Base-by-base conservation (phyloP, 106 monocot genomes). In the Posidonia australis region DNA sequence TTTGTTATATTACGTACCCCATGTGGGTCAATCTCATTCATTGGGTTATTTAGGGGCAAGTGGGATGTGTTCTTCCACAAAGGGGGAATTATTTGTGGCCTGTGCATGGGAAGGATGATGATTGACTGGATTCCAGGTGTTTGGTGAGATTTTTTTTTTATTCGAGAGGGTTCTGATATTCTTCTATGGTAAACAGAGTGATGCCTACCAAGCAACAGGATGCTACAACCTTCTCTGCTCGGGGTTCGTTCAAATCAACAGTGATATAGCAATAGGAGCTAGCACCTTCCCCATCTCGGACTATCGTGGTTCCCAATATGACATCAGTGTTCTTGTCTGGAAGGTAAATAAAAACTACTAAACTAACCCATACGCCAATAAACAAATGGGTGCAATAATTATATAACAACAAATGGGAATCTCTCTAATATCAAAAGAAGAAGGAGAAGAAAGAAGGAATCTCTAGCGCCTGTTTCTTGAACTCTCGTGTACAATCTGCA, bases 201-300 rank as follows among this genome's bases (percentile, higher is more conserved):
- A 87, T 67, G 78, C 80, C 19, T 83, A 87, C 62, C 83, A 83
- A 75, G 82, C 80, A 32, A 87, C 83, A 46, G 79, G 83, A 9
- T 87, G 83, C 75, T 87, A 87, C 78, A 87, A 87, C 69, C 68
- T 87, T 20, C 77, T 83, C 32, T 87, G 87, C 70, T 87, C 82
- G 16, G 81, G 86, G 45, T 86, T 86, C 70, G 78, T 86, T 45
- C 86, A 86, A 55, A 73, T 81, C 46, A 85, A 76, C 78, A 79
- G 44, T 59, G 78, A 82, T 45, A 82, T 86, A 41, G 86, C 86
- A 24, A 86, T 86, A 73, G 86, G 85, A 10, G 85, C 85, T 25
- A 81, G 73, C 72, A 85, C 81, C 78, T 81, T 36, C 62, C 85
- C 81, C 3, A 56, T 85, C 43, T 85, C 85, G 19, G 53, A 58